Conservation (phyloP, 495 filamentous ascomycete species). For the Neurospora tetraspora region DNA sequence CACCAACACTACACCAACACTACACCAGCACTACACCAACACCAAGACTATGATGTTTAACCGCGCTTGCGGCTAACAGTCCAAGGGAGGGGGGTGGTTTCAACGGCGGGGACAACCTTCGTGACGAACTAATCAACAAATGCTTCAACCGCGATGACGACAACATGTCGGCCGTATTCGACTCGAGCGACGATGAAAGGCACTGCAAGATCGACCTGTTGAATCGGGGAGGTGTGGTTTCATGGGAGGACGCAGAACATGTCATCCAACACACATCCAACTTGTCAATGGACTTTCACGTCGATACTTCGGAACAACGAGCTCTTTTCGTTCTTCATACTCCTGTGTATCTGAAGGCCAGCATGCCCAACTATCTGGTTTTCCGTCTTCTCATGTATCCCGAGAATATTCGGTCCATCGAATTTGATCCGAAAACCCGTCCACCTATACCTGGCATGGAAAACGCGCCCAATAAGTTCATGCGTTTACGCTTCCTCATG, state of each 20-base stretch:
- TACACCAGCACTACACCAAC: not conserved
- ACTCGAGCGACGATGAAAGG: conserved; percentile 3
- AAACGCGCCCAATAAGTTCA: not conserved
- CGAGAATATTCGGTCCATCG: not conserved
- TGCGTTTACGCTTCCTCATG: not conserved
- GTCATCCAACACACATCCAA: not conserved
- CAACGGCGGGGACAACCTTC: too few species aligned
- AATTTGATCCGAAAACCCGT: not conserved
- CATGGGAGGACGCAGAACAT: not conserved
- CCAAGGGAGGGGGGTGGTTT: conserved; percentile 5
- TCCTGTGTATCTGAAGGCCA: too few species aligned
- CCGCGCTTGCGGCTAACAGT: not conserved
- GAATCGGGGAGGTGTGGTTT: not conserved
- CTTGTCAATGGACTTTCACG: not conserved
- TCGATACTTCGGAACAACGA: not conserved
- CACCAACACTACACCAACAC: not conserved
- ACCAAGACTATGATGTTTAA: not conserved
- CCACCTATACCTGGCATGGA: not conserved
- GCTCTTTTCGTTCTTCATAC: not conserved
- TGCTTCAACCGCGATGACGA: not conserved
- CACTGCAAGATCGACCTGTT: not conserved
- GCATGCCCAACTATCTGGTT: not conserved
- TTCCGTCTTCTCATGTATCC: not conserved
- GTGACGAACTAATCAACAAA: not conserved
- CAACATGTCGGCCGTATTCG: not conserved